Evolutionary conservation across 805 yeast species (phyloP).

Genomic region (Ogataea ramenticola): DNA sequence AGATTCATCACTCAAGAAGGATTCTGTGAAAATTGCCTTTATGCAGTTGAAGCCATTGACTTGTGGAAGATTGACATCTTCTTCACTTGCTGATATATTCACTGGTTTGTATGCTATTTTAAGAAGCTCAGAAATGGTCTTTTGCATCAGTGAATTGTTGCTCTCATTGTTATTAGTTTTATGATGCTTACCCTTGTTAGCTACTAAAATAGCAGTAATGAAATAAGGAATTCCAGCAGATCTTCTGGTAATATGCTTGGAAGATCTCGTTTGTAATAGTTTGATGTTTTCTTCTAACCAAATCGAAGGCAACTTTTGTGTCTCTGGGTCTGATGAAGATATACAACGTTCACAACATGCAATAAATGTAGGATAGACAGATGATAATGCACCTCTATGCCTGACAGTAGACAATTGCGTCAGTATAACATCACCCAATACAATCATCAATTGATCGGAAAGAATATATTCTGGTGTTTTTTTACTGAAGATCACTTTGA

Average conservation of each 20-base stretch:
- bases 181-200: too few species aligned
- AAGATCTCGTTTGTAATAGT: slow-evolving; percentile 40
- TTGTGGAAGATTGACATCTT: slow-evolving; percentile 73
- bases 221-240: slow-evolving; percentile 90
- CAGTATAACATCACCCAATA: slow-evolving; percentile 48
- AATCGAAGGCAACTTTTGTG: slow-evolving; percentile 32
- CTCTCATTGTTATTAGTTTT: too few species aligned
- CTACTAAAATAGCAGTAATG: slow-evolving; percentile 64
- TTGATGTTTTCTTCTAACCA: slow-evolving; percentile 59
- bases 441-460: slow-evolving; percentile 19
- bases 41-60: slow-evolving; percentile 91
- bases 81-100: slow-evolving; percentile 25
- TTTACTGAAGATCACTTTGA: slow-evolving; percentile 36
- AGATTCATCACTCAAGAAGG: slow-evolving; percentile 50
- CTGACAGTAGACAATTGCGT: slow-evolving; percentile 66
- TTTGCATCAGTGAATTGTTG: slow-evolving; percentile 32
- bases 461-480: slow-evolving; percentile 20
- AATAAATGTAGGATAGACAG: slow-evolving; percentile 76
- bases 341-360: slow-evolving; percentile 57
- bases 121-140: slow-evolving; percentile 45
- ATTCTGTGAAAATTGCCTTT: slow-evolving; percentile 64
- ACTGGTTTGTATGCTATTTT: slow-evolving; percentile 48
- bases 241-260: slow-evolving; percentile 75
- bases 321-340: slow-evolving; percentile 17
- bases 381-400: slow-evolving; percentile 89